Conservation (phyloP, 257 asterid genomes). For the Solanum piurae region DNA sequence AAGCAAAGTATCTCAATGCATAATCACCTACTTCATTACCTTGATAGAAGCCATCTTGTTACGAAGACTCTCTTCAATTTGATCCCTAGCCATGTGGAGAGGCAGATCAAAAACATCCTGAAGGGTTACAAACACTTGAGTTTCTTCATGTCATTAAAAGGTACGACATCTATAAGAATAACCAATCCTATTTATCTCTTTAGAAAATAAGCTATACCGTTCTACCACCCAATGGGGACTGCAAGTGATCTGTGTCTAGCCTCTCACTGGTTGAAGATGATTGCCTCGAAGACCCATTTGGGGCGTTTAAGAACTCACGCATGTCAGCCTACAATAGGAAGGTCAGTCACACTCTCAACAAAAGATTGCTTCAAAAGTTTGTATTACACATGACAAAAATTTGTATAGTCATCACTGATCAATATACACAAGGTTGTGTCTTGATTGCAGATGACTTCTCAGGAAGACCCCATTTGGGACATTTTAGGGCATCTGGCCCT, state of each 20-base stretch:
- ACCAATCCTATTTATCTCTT: not conserved
- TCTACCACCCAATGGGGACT: constrained; percentile 87
- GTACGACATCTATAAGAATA: constrained; percentile 4
- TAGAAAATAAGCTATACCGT: constrained; percentile 44
- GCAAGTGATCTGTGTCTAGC: constrained; percentile 58
- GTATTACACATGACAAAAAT: not conserved
- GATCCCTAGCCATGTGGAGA: constrained; percentile 88
- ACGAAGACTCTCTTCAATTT: constrained; percentile 80
- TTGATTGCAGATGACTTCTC: constrained; percentile 48
- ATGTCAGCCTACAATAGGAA: constrained; percentile 55
- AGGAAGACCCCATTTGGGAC: constrained; percentile 62
- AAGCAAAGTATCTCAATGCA: not conserved
- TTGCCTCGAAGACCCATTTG: constrained; percentile 56
- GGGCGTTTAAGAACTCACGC: constrained; percentile 92
- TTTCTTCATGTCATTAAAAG: constrained; percentile 6
- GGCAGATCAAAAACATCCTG: constrained; percentile 92
- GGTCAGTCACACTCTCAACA: not conserved
- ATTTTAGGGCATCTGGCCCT: constrained; percentile 19
- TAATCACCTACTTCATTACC: constrained; percentile 25
- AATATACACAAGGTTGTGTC: not conserved
- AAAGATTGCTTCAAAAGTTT: not conserved
- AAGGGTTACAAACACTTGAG: not conserved
- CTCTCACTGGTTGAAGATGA: constrained; percentile 49
- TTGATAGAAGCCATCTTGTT: constrained; percentile 77
- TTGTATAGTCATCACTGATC: not conserved